Evolutionary conservation across 306 rosid genomes (phyloP).

Genomic region (Clitoria ternatea): DNA sequence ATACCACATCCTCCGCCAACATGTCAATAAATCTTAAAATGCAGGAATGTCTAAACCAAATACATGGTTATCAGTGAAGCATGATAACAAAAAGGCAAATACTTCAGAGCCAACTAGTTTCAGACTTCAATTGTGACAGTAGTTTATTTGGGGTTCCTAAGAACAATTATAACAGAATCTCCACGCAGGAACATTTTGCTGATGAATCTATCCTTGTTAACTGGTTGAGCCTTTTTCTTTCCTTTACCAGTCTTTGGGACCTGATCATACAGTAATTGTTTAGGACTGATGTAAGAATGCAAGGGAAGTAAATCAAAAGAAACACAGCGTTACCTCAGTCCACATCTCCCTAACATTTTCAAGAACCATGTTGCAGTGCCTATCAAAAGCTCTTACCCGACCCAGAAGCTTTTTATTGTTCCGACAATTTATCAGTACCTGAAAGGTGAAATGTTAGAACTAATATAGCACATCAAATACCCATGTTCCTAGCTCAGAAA

Average conservation of each 20-base stretch:
- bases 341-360: slow-evolving; percentile 98
- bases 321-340: slow-evolving; percentile 82
- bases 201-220: slow-evolving; percentile 91
- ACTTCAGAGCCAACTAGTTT: not conserved
- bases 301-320: not conserved
- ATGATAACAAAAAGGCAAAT: not conserved
- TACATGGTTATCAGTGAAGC: not conserved
- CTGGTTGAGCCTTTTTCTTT: slow-evolving; percentile 84
- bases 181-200: slow-evolving; percentile 92
- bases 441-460: not conserved
- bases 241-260: slow-evolving; percentile 90
- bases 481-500: not conserved
- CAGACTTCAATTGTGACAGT: not conserved
- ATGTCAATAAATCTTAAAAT: not conserved
- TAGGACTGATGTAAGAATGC: not conserved
- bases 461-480: not conserved
- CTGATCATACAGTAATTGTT: slow-evolving; percentile 29
- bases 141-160: slow-evolving; percentile 83
- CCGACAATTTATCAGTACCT: slow-evolving; percentile 90
- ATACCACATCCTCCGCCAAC: not conserved
- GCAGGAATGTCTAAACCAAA: not conserved
- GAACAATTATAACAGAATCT: slow-evolving; percentile 86
- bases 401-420: slow-evolving; percentile 90
- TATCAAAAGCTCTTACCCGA: slow-evolving; percentile 86
- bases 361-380: slow-evolving; percentile 97